Base-by-base conservation (phyloP, 768 basidiomycete genomes). In the Kwoniella sp. region DNA sequence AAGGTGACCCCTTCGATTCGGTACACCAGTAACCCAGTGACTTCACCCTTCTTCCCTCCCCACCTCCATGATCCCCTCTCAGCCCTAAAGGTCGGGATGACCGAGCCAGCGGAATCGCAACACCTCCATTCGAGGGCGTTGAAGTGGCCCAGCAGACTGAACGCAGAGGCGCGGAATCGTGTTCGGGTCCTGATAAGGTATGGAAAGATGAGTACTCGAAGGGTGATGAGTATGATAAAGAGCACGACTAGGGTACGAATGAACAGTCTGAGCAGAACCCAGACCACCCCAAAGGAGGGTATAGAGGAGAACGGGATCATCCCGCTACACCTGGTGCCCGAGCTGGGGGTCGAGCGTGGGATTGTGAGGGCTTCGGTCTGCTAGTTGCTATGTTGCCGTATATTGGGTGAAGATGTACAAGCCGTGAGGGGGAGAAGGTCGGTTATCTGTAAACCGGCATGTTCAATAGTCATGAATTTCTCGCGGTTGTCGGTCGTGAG, bases 101-200 rank as follows among this genome's bases (percentile, higher is more conserved):
- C 46, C 5, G 46, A 46, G 28, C 33, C 23, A 4, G 11, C 22
- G n/a, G 55, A 12, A 4, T 42, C 10, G 19, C 33, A 34, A 2
- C 38, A 27, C 7, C 59, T 34, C 67, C 69, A 71, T 61, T 73
- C 71, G 17, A 73, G 26, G 0, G 61, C 69, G 15, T 59, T 36
- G 8, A 60, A 57, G 6, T 20, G 46, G 39, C 20, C 44, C 40
- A 23, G 48, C 33, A 45, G 17, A 25, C 50, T 43, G 32, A 51
- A 31, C 15, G 41, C 25, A 6, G 53, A 41, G 14, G 41, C 53
- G 5, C 46, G 46, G 10, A 46, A 22, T 11, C 27, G 42, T 10
- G 50, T 44, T 26, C 42, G 42, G 8, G 26, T 19, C 14, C 44
- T 5, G 33, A 65, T 34, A 36, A 65, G 39, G 26, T 53, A 43